Conservation (phyloP, 495 filamentous ascomycete species). For the Tetracladium setigerum region DNA sequence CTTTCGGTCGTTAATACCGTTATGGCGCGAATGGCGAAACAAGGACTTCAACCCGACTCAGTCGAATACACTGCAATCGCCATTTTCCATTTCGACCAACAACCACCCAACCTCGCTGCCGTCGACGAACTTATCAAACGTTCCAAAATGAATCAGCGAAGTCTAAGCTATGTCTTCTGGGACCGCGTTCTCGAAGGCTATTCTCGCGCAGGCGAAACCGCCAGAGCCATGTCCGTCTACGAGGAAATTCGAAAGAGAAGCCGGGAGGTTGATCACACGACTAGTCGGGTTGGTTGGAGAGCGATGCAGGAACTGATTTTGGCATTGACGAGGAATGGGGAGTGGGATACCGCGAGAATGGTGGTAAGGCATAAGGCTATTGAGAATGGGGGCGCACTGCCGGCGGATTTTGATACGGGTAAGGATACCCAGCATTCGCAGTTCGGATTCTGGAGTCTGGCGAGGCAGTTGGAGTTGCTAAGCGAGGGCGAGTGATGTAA, state of each 20-base stretch:
- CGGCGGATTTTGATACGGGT: conserved; percentile 1
- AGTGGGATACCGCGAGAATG: conserved; percentile 24
- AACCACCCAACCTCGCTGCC: conserved; percentile 48
- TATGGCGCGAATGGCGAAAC: conserved; percentile 47
- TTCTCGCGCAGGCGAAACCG: conserved; percentile 35
- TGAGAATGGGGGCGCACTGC: conserved; percentile 10
- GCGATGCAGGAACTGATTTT: conserved; percentile 38
- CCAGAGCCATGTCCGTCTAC: conserved; percentile 43
- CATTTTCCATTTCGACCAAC: conserved; percentile 53
- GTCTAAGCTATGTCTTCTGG: conserved; percentile 53
- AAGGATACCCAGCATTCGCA: conserved; percentile 8
- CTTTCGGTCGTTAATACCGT: conserved; percentile 46
- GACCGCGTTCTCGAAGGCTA: conserved; percentile 62
- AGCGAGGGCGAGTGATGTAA: background rate
- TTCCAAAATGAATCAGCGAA: conserved; percentile 28
- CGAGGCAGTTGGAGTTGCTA: conserved; percentile 13
- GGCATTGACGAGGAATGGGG: conserved; percentile 35
- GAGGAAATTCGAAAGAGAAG: conserved; percentile 10
- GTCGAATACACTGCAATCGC: conserved; percentile 65
- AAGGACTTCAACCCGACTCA: conserved; percentile 41
- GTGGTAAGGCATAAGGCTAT: conserved; percentile 13
- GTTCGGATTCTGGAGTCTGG: conserved; percentile 15
- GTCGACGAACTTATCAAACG: conserved; percentile 46
- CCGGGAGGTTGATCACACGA: conserved; percentile 25
- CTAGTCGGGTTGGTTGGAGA: conserved; percentile 34